Evolutionary conservation across 208 protist genomes (phyloP).

Genomic region (Wallacemonas sp.): DNA sequence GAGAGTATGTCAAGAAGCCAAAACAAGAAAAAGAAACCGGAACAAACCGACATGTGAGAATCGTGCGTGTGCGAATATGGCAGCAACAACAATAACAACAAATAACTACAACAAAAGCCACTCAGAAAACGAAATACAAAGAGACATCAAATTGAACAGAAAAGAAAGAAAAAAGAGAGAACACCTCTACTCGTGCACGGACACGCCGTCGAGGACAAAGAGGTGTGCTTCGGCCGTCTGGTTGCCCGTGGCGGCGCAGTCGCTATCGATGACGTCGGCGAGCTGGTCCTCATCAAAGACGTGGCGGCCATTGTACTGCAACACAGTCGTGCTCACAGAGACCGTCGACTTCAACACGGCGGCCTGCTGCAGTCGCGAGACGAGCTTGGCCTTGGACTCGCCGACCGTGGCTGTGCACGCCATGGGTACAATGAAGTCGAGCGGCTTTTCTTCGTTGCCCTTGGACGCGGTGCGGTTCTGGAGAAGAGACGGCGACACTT

Average conservation of each 20-base stretch:
- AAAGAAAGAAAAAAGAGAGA: too few relatives aligned
- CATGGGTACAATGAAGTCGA: constrained; percentile 27
- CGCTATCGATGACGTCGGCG: background rate
- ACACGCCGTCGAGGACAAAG: background rate
- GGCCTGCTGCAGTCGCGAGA: constrained; percentile 19
- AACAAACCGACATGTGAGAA: too few relatives aligned
- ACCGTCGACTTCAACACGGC: background rate
- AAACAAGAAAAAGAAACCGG: too few relatives aligned
- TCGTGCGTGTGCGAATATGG: too few relatives aligned
- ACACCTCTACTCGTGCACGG: background rate
- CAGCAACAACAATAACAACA: background rate
- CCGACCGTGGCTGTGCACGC: constrained; percentile 16
- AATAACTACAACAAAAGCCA: too few relatives aligned
- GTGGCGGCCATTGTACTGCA: constrained; percentile 2
- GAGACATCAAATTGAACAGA: too few relatives aligned
- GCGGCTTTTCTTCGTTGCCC: background rate
- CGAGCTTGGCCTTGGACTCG: constrained; percentile 22
- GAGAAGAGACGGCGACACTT: background rate
- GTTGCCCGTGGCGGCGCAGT: background rate
- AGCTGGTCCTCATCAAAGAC: constrained; percentile 12
- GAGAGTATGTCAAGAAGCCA: too few relatives aligned
- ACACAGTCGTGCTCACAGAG: background rate
- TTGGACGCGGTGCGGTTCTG: background rate
- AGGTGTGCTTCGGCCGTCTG: background rate
- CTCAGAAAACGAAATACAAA: too few relatives aligned